These are phyloP conservation scores for Salix arbutifolia DNA, from an alignment of 345 rosid species.

Conservation along the genomic window DNA sequence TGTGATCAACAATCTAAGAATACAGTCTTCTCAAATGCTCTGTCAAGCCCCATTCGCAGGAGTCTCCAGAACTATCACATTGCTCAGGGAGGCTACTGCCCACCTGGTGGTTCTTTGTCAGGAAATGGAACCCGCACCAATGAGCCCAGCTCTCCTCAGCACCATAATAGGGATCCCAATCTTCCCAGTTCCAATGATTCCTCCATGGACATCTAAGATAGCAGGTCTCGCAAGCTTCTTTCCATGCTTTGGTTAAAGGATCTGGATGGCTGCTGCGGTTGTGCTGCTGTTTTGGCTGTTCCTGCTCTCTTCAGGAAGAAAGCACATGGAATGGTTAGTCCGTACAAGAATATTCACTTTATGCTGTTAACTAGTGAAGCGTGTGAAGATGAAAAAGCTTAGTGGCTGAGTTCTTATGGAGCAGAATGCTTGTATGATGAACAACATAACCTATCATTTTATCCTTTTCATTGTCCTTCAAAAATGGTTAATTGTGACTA, in stretches of 20 bases:
- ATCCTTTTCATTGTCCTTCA: constrained; percentile 1
- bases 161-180: constrained; percentile 58
- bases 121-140: constrained; percentile 40
- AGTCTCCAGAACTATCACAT: constrained; percentile 73
- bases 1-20: constrained; percentile 70
- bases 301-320: constrained; percentile 4
- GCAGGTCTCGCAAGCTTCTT: constrained; percentile 10
- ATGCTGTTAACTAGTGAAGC: constrained; percentile 28
- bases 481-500: constrained; percentile 8
- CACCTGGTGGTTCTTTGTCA: constrained; percentile 34
- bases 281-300: constrained; percentile 8
- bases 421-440: constrained; percentile 11
- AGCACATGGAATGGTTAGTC: constrained; percentile 24
- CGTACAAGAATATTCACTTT: constrained; percentile 28
- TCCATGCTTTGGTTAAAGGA: constrained; percentile 4
- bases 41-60: constrained; percentile 67
- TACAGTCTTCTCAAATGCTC: constrained; percentile 75
- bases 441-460: constrained; percentile 19
- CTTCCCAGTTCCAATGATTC: constrained; percentile 69
- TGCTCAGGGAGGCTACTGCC: constrained; percentile 59
- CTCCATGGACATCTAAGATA: constrained; percentile 61
- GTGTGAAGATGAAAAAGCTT: constrained; percentile 26
- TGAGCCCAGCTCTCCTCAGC: constrained; percentile 40
- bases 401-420: constrained; percentile 20
- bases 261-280: constrained; percentile 10